These are phyloP conservation scores for Claviceps africana DNA, from an alignment of 2,329 filamentous ascomycete genomes.

Conservation along the genomic window DNA sequence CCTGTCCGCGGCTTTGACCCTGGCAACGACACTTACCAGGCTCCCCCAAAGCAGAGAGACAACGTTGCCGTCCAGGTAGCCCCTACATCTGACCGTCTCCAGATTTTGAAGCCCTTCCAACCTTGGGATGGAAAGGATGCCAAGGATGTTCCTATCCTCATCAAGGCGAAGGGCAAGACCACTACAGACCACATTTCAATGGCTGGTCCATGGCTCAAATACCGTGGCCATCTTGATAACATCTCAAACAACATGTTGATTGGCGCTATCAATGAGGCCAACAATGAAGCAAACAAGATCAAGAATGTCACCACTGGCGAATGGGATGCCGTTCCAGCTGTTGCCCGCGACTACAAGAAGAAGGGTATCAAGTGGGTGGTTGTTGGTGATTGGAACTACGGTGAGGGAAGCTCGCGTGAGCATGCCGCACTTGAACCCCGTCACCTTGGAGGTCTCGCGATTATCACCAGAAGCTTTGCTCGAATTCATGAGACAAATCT, in stretches of 20 bases:
- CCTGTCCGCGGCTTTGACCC: constrained; percentile 75
- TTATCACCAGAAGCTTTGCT: constrained; percentile 90
- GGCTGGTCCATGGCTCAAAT: constrained; percentile 95
- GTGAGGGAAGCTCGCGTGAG: constrained; percentile 93
- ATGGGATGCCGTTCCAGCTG: constrained; percentile 78
- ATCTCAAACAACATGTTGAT: constrained; percentile 99
- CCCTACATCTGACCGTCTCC: constrained; percentile 83
- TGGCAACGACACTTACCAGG: constrained; percentile 89
- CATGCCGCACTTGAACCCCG: constrained; percentile 95
- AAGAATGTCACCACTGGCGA: constrained; percentile 78
- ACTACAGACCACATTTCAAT: constrained; percentile 96
- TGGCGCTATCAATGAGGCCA: constrained; percentile 89
- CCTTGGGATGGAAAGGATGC: constrained; percentile 90
- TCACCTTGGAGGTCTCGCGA: constrained; percentile 90
- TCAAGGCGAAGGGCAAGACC: constrained; percentile 94
- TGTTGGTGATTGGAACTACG: constrained; percentile 98
- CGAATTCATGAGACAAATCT: constrained; percentile 99
- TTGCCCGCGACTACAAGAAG: constrained; percentile 96
- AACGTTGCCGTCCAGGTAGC: constrained; percentile 68
- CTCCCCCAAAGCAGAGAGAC: constrained; percentile 67
- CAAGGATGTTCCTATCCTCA: constrained; percentile 71
- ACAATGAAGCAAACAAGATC: constrained; percentile 95
- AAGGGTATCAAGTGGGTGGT: constrained; percentile 96
- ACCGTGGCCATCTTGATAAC: constrained; percentile 97
- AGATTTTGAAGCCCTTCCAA: constrained; percentile 74